Percentiles rank a stretch among this genome's conserved stretches.
These are phyloP conservation scores for Mycogone perniciosa DNA, from an alignment of 2,329 filamentous ascomycete species.

Conservation along the genomic window DNA sequence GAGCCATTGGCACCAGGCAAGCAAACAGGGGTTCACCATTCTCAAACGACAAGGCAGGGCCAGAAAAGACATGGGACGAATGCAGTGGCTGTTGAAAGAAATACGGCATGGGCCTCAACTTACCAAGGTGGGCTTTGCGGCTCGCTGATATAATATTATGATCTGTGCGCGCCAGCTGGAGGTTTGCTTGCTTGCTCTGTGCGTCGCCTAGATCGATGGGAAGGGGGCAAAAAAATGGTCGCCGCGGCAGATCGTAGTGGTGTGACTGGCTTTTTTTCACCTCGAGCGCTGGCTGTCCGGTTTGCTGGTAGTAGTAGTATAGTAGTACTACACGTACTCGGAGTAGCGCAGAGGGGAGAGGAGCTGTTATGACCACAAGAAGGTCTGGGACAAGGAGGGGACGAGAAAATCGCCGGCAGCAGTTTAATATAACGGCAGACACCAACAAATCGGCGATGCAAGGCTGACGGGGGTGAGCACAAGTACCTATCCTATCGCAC, in stretches of 20 bases:
- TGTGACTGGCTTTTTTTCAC: background rate
- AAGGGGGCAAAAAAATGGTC: background rate
- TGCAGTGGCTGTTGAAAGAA: background rate
- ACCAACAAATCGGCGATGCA: background rate
- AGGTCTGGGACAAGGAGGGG: conserved; percentile 21
- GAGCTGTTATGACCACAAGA: conserved; percentile 21
- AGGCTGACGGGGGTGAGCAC: conserved; percentile 7
- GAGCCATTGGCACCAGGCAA: conserved; percentile 3
- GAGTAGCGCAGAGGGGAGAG: conserved; percentile 6
- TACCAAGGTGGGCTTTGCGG: no score
- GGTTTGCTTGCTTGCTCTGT: background rate
- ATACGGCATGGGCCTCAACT: background rate
- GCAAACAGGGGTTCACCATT: conserved; percentile 7
- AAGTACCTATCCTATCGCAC: background rate
- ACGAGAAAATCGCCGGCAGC: background rate
- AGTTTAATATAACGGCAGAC: conserved; percentile 9
- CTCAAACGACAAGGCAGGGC: background rate
- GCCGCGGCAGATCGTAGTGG: background rate
- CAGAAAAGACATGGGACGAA: background rate
- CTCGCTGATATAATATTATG: background rate
- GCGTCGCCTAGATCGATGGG: background rate
- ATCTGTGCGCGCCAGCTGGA: background rate
- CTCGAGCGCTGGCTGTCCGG: background rate
- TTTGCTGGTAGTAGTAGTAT: background rate
- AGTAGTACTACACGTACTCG: no score